A percentile compares a stretch with the other conserved stretches of the same genome.
These are phyloP conservation scores for Saccharomycopsis babjevae DNA, from an alignment of 805 yeast genomes.

Conservation along the genomic window DNA sequence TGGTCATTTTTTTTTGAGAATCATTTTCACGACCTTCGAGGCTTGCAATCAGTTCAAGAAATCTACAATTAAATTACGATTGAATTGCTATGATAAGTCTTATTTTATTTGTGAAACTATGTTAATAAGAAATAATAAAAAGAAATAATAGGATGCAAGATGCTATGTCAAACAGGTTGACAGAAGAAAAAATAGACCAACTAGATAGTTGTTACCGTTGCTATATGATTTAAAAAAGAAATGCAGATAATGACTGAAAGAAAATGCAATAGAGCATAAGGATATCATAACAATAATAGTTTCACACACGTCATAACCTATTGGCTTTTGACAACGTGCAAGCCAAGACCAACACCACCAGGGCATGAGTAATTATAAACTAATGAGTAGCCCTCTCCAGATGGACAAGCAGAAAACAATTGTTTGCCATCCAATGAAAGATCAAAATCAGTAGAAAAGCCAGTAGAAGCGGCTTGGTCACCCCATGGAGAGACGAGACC, in stretches of 20 bases:
- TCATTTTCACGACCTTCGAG: too few species aligned
- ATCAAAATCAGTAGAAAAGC: background rate
- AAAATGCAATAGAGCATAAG: background rate
- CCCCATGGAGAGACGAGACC: constrained; percentile 3
- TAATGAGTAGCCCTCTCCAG: constrained; percentile 2
- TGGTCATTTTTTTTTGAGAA: too few species aligned
- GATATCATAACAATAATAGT: background rate
- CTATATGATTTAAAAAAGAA: background rate
- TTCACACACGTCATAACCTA: background rate
- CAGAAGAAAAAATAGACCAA: background rate
- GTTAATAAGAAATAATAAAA: background rate
- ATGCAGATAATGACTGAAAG: background rate
- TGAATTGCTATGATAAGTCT: too few species aligned
- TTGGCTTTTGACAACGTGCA: background rate
- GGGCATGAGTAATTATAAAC: background rate
- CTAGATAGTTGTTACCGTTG: too few species aligned
- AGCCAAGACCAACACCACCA: constrained; percentile 1
- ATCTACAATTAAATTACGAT: too few species aligned
- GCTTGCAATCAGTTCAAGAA: too few species aligned
- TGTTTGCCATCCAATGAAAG: background rate
- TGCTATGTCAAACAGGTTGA: background rate
- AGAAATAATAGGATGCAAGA: background rate
- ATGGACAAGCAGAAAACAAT: constrained; percentile 1
- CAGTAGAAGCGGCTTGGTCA: constrained; percentile 2
- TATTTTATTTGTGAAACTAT: background rate